Evolutionary conservation across 106 monocot species (phyloP).

Genomic region (Allium cepa): DNA sequence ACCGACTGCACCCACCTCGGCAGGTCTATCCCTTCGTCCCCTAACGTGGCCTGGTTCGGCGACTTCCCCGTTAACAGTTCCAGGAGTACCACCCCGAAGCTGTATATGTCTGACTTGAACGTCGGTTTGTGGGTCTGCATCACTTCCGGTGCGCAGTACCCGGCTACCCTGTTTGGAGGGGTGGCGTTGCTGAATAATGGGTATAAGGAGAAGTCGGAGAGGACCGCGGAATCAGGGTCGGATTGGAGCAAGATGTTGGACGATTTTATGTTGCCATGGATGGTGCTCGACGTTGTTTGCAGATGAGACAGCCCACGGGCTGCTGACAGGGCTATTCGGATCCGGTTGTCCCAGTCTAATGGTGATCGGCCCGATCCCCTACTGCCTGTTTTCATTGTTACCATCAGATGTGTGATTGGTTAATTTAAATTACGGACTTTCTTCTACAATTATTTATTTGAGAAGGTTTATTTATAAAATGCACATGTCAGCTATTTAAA

Average conservation of each 20-base stretch:
- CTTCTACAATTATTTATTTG: too few relatives aligned
- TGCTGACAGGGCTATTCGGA: conserved; percentile 53
- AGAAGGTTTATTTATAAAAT: too few relatives aligned
- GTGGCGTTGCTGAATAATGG: conserved; percentile 31
- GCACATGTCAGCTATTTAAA: too few relatives aligned
- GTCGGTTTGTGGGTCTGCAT: conserved; percentile 51
- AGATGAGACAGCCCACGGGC: conserved; percentile 67
- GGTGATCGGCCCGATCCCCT: conserved; percentile 63
- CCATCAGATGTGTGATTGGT: too few relatives aligned
- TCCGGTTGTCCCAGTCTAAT: conserved; percentile 74
- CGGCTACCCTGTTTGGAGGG: conserved; percentile 20
- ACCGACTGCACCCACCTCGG: conserved; percentile 91
- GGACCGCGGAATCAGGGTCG: conserved; percentile 33
- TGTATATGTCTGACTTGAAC: conserved; percentile 80
- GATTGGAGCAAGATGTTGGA: conserved; percentile 77
- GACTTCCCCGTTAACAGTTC: conserved; percentile 90
- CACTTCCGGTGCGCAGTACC: conserved; percentile 88
- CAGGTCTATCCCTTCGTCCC: conserved; percentile 73
- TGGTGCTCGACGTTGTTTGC: conserved; percentile 27
- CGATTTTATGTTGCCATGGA: conserved; percentile 83
- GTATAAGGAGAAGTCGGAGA: conserved; percentile 59
- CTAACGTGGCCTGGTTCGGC: conserved; percentile 58
- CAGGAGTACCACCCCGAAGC: conserved; percentile 78
- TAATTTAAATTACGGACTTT: too few relatives aligned
- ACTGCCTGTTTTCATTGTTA: conserved; percentile 36